These are phyloP conservation scores for Stephania yunnanensis DNA, from an alignment of 164 flowering plant species.

Conservation along the genomic window DNA sequence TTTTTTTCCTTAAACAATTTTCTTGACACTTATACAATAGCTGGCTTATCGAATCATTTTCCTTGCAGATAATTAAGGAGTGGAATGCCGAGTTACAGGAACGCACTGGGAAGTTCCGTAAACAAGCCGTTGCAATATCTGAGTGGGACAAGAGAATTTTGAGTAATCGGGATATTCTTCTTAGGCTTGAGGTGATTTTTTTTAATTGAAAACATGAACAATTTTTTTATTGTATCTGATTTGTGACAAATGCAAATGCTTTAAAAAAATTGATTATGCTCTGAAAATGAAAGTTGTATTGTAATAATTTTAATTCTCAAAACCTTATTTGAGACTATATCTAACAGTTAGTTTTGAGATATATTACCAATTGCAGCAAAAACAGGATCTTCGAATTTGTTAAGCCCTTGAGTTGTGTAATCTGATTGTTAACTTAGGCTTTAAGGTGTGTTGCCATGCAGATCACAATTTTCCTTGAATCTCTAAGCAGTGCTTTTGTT, in stretches of 20 bases:
- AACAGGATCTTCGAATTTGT: not conserved
- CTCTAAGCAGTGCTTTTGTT: not conserved
- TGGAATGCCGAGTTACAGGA: conserved; percentile 96
- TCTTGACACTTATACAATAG: not conserved
- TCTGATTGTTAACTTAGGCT: conserved; percentile 45
- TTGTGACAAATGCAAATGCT: not conserved
- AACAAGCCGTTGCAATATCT: conserved; percentile 91
- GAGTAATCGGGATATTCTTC: conserved; percentile 86
- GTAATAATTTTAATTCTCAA: too few relatives aligned
- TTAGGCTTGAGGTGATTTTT: conserved; percentile 78
- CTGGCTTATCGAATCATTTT: not conserved
- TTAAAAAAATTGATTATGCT: not conserved
- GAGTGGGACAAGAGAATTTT: conserved; percentile 95
- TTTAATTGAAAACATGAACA: not conserved
- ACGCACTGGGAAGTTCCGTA: conserved; percentile 83
- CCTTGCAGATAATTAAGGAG: conserved; percentile 79
- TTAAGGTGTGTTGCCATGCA: conserved; percentile 55
- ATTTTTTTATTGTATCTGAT: not conserved
- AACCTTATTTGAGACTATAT: too few relatives aligned
- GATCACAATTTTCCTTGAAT: not conserved
- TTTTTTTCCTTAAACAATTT: not conserved
- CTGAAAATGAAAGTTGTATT: too few relatives aligned
- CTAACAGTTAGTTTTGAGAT: too few relatives aligned
- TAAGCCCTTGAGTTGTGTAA: not conserved
- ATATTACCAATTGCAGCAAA: not conserved